phyloP scores from a whole-genome alignment of 116 monocot genomes.

The Papilionanthe hybrid region DNA sequence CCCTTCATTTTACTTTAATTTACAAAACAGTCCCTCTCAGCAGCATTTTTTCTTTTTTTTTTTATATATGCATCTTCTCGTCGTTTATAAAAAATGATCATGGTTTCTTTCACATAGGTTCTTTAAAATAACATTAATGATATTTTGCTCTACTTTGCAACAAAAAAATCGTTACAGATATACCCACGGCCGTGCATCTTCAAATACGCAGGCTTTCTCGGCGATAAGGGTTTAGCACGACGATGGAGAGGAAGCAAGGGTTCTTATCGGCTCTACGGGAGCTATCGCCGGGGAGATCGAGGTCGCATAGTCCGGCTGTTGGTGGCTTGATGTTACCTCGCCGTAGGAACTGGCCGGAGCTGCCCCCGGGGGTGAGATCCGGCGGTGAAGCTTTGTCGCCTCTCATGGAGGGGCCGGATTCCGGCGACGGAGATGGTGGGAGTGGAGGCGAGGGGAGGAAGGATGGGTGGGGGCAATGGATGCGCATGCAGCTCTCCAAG shows the following conservation, averaged over 20 bases:
- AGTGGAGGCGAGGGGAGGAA: constrained; percentile 19
- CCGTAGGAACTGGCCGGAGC: constrained; percentile 14
- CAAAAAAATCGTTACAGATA: not conserved
- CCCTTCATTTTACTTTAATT: too few relatives aligned
- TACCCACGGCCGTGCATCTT: not conserved
- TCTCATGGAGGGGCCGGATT: constrained; percentile 50
- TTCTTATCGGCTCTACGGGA: constrained; percentile 70
- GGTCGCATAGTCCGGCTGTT: constrained; percentile 16
- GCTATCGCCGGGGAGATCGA: constrained; percentile 44
- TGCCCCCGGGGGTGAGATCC: constrained; percentile 28
- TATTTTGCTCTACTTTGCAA: not conserved
- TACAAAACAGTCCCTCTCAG: too few relatives aligned
- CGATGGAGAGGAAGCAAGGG: constrained; percentile 66
- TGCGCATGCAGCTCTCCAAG: constrained; percentile 42
- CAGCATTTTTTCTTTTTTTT: too few relatives aligned
- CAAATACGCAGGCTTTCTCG: not conserved
- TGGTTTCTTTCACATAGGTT: not conserved
- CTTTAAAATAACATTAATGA: not conserved
- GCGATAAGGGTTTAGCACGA: not conserved
- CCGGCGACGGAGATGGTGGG: not conserved
- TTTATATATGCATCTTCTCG: not conserved
- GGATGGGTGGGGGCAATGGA: constrained; percentile 60
- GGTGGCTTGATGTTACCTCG: constrained; percentile 23
- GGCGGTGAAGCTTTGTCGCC: constrained; percentile 54
- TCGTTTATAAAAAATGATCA: not conserved